Base-by-base conservation (phyloP, 371 early-diverging fungal species). In the Sporodiniella umbellata region DNA sequence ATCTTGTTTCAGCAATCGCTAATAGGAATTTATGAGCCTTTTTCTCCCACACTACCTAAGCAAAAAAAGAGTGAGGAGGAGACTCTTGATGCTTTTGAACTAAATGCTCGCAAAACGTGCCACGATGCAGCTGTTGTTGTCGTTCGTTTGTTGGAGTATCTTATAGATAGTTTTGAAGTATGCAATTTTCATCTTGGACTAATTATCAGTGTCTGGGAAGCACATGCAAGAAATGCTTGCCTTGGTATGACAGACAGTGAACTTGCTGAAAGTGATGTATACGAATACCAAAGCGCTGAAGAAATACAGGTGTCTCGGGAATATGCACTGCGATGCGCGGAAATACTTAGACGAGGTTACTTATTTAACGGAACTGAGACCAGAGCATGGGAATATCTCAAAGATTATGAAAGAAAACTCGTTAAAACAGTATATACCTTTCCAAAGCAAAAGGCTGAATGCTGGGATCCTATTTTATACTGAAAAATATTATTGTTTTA, bases 151-250 rank as follows among this genome's bases (percentile, higher is more conserved):
- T 37, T 66, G 18, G 70, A 72, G 14, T 67, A 62, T 39, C 57
- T 60, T 37, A 51, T 61, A 23, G 55, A 40, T 2, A 33, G 33
- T 5, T 39, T 65, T 3, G 44, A 50, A 15, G 42, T 51, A 17
- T 69, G 70, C 26, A 59, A 57, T 5, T 47, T 62, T 21, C 33
- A 64, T 10, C 45, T 53, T 21, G 56, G 70, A 1, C 52, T 53
- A 1, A 48, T 72, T 2, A n/a, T 64, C 28, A 53, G 54, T 39
- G 69, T 66, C 3, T 72, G 73, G 64, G 73, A 72, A 37, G 55
- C 59, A 0, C 56, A 66, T 38, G 42, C 64, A 44, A 63, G 67
- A 14, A 69, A 69, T 48, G 56, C 70, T 8, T 69, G 67, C 14
- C 26, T 69, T 7, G 69, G 62, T 2, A 55, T 67, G 39, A 31